A percentile compares a stretch with the other conserved stretches of the same genome.
phyloP scores from a whole-genome alignment of 352 stramenopile species.

The Globisporangium camurandrum region DNA sequence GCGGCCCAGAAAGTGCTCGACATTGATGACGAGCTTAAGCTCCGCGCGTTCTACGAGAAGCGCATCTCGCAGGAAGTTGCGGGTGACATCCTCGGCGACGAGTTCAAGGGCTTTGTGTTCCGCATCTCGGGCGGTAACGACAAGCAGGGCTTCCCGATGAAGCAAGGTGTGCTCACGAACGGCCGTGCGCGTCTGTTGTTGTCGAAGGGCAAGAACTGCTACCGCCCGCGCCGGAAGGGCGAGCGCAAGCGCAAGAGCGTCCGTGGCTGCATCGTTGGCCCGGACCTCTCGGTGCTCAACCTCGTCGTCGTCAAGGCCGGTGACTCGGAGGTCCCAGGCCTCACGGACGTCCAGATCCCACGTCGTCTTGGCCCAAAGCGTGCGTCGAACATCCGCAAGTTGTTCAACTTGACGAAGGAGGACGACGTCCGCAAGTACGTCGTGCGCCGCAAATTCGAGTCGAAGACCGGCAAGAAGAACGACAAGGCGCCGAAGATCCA shows the following conservation, averaged over 20 bases:
- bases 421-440: conserved; percentile 99
- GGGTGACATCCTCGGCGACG: conserved; percentile 96
- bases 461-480: conserved; percentile 98
- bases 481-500: conserved; percentile 99
- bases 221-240: conserved; percentile 90
- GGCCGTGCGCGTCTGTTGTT: conserved; percentile 98
- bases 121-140: conserved; percentile 99
- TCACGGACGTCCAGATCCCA: conserved; percentile 95
- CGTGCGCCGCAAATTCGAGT: conserved; percentile 97
- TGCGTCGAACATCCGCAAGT: conserved; percentile 99
- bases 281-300: conserved; percentile 99
- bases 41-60: conserved; percentile 98
- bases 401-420: conserved; percentile 99
- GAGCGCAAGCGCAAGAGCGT: conserved; percentile 99
- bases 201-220: conserved; percentile 97
- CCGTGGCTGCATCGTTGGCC: conserved; percentile 98
- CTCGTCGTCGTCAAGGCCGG: conserved; percentile 98
- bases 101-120: conserved; percentile 99
- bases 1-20: conserved; percentile 99
- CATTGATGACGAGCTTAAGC: conserved; percentile 99
- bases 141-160: conserved; percentile 99
- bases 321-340: conserved; percentile 92
- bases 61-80: conserved; percentile 99
- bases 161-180: conserved; percentile 99
- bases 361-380: conserved; percentile 98